A percentile compares a stretch with the other conserved stretches of the same genome.
Evolutionary conservation across 768 basidiomycete genomes (phyloP).

Genomic region (Cantharellus cinnabarinus): DNA sequence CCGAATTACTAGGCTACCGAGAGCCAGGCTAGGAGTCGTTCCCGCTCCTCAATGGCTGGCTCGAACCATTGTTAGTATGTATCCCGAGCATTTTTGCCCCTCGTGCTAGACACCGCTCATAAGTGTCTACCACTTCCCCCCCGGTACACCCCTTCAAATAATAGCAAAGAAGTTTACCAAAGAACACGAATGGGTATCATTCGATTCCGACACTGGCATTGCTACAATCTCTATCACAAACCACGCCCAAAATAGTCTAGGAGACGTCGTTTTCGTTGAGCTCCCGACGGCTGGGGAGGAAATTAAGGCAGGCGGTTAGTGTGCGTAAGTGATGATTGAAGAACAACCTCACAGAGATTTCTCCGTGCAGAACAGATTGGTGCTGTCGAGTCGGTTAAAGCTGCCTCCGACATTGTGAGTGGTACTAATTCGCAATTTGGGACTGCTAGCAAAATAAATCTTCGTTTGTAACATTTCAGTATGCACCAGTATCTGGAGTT

Average conservation of each 20-base stretch:
- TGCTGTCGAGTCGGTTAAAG: constrained; percentile 90
- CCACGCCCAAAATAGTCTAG: constrained; percentile 77
- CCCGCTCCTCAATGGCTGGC: neutral
- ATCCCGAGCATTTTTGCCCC: neutral
- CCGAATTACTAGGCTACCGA: too few species aligned
- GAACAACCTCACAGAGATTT: neutral
- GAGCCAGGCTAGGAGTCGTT: neutral
- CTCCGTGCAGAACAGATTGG: constrained; percentile 49
- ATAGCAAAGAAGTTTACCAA: constrained; percentile 59
- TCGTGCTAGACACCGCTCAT: neutral
- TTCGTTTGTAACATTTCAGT: constrained; percentile 25
- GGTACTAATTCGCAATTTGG: neutral
- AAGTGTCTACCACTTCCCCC: neutral
- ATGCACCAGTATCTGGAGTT: constrained; percentile 78
- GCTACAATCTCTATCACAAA: constrained; percentile 77
- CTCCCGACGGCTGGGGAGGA: constrained; percentile 44
- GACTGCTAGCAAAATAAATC: constrained; percentile 2
- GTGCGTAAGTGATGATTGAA: neutral
- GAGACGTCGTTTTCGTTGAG: constrained; percentile 96
- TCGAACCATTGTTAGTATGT: neutral
- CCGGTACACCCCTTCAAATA: neutral
- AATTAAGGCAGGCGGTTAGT: constrained; percentile 57
- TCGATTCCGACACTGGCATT: constrained; percentile 54
- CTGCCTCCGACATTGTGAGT: constrained; percentile 77
- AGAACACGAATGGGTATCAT: constrained; percentile 74